Evolutionary conservation across 2,329 filamentous ascomycete species (phyloP).

Genomic region (Xylaria sp.): DNA sequence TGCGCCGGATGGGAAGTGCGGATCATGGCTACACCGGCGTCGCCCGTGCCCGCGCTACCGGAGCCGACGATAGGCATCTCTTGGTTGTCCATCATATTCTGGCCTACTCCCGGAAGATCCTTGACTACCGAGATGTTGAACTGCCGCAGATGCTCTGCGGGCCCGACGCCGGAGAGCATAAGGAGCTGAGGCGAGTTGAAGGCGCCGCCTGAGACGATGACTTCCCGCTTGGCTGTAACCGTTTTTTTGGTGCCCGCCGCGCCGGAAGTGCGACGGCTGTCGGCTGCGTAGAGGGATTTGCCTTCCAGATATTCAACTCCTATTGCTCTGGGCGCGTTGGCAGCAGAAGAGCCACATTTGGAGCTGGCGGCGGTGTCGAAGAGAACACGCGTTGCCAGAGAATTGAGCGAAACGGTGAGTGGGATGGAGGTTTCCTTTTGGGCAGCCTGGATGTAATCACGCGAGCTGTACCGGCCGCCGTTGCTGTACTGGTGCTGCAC

Average conservation of each 20-base stretch:
- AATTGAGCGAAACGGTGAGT: slow-evolving; percentile 48
- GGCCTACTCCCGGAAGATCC: slow-evolving; percentile 58
- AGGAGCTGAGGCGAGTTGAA: slow-evolving; percentile 62
- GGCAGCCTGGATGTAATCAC: slow-evolving; percentile 60
- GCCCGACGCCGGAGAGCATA: slow-evolving; percentile 59
- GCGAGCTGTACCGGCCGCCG: slow-evolving; percentile 52
- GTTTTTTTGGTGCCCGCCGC: slow-evolving; percentile 41
- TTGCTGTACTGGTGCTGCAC: slow-evolving; percentile 33
- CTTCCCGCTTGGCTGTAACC: slow-evolving; percentile 51
- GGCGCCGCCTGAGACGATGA: slow-evolving; percentile 59
- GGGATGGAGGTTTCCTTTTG: slow-evolving; percentile 56
- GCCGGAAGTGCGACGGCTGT: slow-evolving; percentile 40
- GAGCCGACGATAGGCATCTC: slow-evolving; percentile 48
- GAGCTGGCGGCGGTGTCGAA: slow-evolving; percentile 23
- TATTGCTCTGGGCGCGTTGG: slow-evolving; percentile 26
- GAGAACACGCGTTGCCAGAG: slow-evolving; percentile 36
- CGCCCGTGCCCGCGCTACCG: slow-evolving; percentile 23
- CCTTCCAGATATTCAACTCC: slow-evolving; percentile 41
- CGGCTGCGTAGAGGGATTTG: slow-evolving; percentile 45
- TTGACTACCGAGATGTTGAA: slow-evolving; percentile 55
- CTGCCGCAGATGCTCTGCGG: slow-evolving; percentile 50
- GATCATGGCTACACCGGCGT: slow-evolving; percentile 31
- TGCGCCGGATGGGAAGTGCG: slow-evolving; percentile 28
- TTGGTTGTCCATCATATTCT: slow-evolving; percentile 58
- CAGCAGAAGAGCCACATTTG: slow-evolving; percentile 21